Conservation (phyloP, 2,329 filamentous ascomycete species). For the Byssothecium circinans region DNA sequence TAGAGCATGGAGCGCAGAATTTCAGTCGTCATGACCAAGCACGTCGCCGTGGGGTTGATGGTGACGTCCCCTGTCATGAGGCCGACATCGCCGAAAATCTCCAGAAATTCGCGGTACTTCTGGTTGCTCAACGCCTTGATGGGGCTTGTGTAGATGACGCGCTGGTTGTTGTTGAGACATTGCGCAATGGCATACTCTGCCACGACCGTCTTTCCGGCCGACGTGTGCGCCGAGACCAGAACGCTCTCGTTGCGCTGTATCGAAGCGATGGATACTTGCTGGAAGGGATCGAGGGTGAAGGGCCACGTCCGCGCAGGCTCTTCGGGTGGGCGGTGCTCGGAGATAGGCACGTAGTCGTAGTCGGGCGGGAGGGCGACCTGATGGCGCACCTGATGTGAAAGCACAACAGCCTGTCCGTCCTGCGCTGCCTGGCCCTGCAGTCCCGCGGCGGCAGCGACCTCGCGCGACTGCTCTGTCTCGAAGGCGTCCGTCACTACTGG, state of each 20-base stretch:
- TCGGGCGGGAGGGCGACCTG: slow-evolving; percentile 93
- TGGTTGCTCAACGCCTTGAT: slow-evolving; percentile 99
- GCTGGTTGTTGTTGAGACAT: slow-evolving; percentile 93
- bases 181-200: slow-evolving; percentile 98
- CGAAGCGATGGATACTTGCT: slow-evolving; percentile 89
- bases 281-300: slow-evolving; percentile 96
- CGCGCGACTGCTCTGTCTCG: slow-evolving; percentile 89
- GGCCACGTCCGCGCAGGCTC: slow-evolving; percentile 81
- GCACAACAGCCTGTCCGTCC: slow-evolving; percentile 71
- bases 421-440: slow-evolving; percentile 61
- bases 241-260: slow-evolving; percentile 97
- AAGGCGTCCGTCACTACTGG: slow-evolving; percentile 92
- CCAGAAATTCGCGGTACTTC: slow-evolving; percentile 95
- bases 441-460: slow-evolving; percentile 79
- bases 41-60: slow-evolving; percentile 97
- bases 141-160: slow-evolving; percentile 98
- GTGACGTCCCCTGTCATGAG: slow-evolving; percentile 99
- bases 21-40: slow-evolving; percentile 98
- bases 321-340: slow-evolving; percentile 86
- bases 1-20: slow-evolving; percentile 99
- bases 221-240: slow-evolving; percentile 93
- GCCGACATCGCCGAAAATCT: slow-evolving; percentile 94
- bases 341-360: slow-evolving; percentile 93
- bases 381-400: slow-evolving; percentile 98
- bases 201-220: slow-evolving; percentile 96